phyloP scores from a whole-genome alignment of 495 filamentous ascomycete genomes.

The Xylona heveae region DNA sequence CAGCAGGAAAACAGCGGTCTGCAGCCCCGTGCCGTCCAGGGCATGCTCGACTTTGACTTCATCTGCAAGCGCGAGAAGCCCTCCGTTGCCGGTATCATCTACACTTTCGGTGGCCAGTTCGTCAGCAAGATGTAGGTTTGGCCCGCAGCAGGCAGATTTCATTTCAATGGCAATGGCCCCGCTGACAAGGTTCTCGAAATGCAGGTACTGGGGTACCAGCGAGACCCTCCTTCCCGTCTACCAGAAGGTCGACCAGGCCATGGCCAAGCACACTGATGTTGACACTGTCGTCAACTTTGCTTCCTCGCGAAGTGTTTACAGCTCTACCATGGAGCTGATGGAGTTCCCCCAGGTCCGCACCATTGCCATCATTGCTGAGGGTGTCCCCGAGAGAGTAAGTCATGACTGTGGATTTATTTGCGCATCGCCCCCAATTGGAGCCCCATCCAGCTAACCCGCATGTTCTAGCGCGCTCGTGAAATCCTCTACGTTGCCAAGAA shows the following conservation, averaged over 20 bases:
- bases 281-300: constrained; percentile 98
- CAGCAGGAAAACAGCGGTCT: constrained; percentile 39
- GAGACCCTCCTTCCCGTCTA: constrained; percentile 98
- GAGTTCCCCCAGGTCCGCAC: constrained; percentile 89
- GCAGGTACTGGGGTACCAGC: constrained; percentile 93
- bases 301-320: constrained; percentile 94
- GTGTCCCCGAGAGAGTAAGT: constrained; percentile 90
- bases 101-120: constrained; percentile 98
- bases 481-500: constrained; percentile 86
- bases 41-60: constrained; percentile 99
- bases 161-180: neutral
- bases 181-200: neutral
- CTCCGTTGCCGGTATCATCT: constrained; percentile 97
- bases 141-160: neutral
- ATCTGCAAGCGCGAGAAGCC: constrained; percentile 97
- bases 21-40: constrained; percentile 93
- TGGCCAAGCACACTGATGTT: constrained; percentile 92
- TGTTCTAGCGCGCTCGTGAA: constrained; percentile 68
- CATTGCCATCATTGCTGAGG: constrained; percentile 97
- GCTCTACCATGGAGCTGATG: constrained; percentile 96
- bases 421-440: neutral
- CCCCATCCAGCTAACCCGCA: neutral
- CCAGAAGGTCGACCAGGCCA: constrained; percentile 81
- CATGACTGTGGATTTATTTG: neutral
- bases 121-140: constrained; percentile 84